Evolutionary conservation across 2,329 filamentous ascomycete genomes (phyloP).

Genomic region (Colletotrichum karsti): DNA sequence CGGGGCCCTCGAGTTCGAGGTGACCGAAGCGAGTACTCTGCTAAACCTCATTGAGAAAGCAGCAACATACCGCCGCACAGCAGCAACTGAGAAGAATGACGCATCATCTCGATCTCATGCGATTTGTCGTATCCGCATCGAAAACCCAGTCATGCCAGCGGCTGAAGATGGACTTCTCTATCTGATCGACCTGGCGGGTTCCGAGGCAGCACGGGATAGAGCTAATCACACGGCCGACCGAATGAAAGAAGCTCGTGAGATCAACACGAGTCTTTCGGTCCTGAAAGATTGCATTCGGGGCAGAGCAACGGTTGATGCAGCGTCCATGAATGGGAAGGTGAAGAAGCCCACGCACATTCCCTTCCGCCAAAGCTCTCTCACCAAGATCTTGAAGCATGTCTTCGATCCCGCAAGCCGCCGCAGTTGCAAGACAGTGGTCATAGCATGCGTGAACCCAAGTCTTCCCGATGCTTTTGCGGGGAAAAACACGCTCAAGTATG

Average conservation of each 20-base stretch:
- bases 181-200: constrained; percentile 57
- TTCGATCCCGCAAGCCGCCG: constrained; percentile 52
- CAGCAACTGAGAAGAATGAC: constrained; percentile 54
- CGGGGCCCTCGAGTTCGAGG: constrained; percentile 48
- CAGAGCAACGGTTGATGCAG: constrained; percentile 45
- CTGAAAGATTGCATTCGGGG: constrained; percentile 63
- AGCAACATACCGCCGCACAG: constrained; percentile 48
- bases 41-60: constrained; percentile 45
- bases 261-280: constrained; percentile 57
- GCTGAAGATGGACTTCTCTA: constrained; percentile 53
- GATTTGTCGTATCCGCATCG: constrained; percentile 55
- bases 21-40: constrained; percentile 38
- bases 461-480: constrained; percentile 51
- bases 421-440: constrained; percentile 51
- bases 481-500: constrained; percentile 59
- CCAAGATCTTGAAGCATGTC: constrained; percentile 57
- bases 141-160: constrained; percentile 36
- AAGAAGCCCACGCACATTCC: constrained; percentile 50
- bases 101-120: constrained; percentile 57
- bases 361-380: constrained; percentile 55
- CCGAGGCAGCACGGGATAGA: constrained; percentile 55
- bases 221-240: constrained; percentile 48
- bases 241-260: constrained; percentile 55
- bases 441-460: constrained; percentile 58
- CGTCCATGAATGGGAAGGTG: constrained; percentile 2